Percentiles rank a stretch among this genome's conserved stretches.
These are phyloP conservation scores for Thelonectria discophora DNA, from an alignment of 2,329 filamentous ascomycete species.

Conservation along the genomic window DNA sequence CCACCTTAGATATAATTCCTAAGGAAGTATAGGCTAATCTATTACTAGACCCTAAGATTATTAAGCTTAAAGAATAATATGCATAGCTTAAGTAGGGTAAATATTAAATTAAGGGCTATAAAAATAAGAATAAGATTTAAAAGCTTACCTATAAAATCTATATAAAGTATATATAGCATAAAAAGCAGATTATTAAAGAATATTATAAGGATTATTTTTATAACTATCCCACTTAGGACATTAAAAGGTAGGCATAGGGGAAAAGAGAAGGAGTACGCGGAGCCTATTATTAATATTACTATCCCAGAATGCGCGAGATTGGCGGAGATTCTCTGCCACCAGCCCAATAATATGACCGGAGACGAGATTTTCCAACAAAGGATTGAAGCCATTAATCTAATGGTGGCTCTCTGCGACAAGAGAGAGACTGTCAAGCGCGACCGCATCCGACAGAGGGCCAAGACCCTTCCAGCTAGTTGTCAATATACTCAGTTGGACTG, in stretches of 20 bases:
- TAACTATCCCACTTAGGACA: neutral
- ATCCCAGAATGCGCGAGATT: neutral
- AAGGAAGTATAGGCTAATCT: neutral
- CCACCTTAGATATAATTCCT: neutral
- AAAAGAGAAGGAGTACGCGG: neutral
- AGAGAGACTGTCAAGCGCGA: neutral
- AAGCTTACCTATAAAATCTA: too few relatives aligned
- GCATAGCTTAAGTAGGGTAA: neutral
- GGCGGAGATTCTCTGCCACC: neutral
- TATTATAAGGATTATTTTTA: neutral
- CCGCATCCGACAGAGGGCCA: neutral
- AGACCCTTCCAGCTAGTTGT: too few relatives aligned
- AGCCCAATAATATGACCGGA: neutral
- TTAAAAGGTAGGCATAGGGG: neutral
- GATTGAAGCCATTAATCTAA: neutral
- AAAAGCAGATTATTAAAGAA: neutral
- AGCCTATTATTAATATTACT: neutral
- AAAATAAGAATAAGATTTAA: too few relatives aligned
- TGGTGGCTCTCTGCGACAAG: neutral
- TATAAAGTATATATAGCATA: neutral
- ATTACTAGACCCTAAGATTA: neutral
- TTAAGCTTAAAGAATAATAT: neutral
- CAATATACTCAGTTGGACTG: too few relatives aligned
- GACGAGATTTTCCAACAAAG: neutral
- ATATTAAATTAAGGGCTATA: neutral